Evolutionary conservation across 768 basidiomycete genomes (phyloP).

Genomic region (Suillus alpinus): DNA sequence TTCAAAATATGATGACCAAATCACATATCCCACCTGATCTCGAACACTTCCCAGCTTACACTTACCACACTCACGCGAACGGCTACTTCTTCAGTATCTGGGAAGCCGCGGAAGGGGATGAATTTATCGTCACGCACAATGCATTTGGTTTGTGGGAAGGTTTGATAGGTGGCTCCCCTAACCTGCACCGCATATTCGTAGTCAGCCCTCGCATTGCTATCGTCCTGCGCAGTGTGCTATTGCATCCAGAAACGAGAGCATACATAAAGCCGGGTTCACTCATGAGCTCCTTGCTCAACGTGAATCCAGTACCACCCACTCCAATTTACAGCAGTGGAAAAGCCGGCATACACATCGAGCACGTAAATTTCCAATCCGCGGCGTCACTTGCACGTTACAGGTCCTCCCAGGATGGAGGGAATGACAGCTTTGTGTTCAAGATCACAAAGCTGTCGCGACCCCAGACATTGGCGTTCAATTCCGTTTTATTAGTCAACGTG

Average conservation of each 20-base stretch:
- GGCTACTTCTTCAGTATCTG: conserved; percentile 33
- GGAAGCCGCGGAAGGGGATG: conserved; percentile 32
- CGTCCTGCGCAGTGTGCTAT: conserved; percentile 24
- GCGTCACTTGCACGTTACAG: not conserved
- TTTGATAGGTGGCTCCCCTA: conserved; percentile 14
- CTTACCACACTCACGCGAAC: conserved; percentile 28
- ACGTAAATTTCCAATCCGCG: not conserved
- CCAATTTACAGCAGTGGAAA: not conserved
- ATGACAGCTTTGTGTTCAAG: conserved; percentile 29
- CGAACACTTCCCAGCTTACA: conserved; percentile 20
- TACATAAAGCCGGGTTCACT: not conserved
- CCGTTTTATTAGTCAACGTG: conserved; percentile 6
- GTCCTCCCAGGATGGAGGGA: conserved; percentile 9
- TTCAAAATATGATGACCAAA: not conserved
- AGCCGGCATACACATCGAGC: too few relatives aligned
- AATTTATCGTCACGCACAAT: conserved; percentile 33
- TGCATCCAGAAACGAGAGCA: conserved; percentile 6
- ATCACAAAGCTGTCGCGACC: conserved; percentile 25
- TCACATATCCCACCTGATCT: conserved; percentile 4
- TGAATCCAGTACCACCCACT: not conserved
- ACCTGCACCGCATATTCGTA: conserved; percentile 30
- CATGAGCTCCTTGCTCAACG: conserved; percentile 3
- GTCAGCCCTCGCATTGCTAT: conserved; percentile 35
- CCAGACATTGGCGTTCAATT: conserved; percentile 8
- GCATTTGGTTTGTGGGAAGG: conserved; percentile 37